Base-by-base conservation (phyloP, 768 basidiomycete species). In the Pisolithus orientalis region DNA sequence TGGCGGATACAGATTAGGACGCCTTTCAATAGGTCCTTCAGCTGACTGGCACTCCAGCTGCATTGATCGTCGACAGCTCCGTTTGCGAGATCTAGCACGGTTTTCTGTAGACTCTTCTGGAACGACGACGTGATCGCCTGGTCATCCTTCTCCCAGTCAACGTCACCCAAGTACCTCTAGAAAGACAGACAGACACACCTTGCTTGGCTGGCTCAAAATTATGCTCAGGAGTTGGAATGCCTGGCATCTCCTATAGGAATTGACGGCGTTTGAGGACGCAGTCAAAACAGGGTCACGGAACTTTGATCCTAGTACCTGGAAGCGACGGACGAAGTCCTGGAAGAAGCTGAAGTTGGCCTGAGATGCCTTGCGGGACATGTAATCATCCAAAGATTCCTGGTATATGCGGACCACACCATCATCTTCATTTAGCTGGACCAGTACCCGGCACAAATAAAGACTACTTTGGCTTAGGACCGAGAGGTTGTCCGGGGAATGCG, bases 21-120 rank as follows among this genome's bases (percentile, higher is more conserved):
- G 48, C 88, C 68, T 67, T 90, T 94, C 52, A 92, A 65, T 17
- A 92, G 64, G n/a, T 88, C 86, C 68, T 91, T 95, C 61, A 87
- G 62, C 56, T 91, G 87, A 1, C 80, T 65, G 1, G 84, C 74
- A 14, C 80, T 83, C 40, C 85, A 65, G 9, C 71, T 60, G 39
- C 62, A 57, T 25, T 73, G 69, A 27, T 79, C 75, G 5, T 75
- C 70, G 56, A 81, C 79, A 6, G 83, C 78, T 13, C 68, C 65
- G 1, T 72, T 68, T 29, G 82, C 65, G 44, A 78, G 62, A 17
- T 73, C 72, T 31, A 81, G 70, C 47, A 91, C 62, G 4, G 69
- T 68, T 47, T 74, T 59, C 39, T 77, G 78, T 42, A 90, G 62
- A 27, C 64, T 57, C 9, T 68, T 67, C 69, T 88, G 51, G 56